phyloP scores from a whole-genome alignment of 306 rosid genomes.

The Aeschynomene evenia region DNA sequence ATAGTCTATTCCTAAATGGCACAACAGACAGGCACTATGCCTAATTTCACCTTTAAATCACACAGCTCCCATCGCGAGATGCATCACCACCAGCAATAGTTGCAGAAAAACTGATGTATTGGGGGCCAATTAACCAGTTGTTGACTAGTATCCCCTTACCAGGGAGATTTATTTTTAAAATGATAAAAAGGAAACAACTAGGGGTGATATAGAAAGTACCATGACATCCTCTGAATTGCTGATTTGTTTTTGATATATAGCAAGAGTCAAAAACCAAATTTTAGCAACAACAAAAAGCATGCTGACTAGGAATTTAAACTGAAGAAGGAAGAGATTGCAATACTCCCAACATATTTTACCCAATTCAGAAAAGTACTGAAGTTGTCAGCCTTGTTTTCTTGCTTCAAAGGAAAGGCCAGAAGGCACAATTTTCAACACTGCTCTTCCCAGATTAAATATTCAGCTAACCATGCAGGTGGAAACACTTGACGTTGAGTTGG shows the following conservation, averaged over 20 bases:
- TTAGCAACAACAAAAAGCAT: conserved; percentile 69
- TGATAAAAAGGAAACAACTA: conserved; percentile 46
- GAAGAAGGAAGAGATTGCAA: conserved; percentile 64
- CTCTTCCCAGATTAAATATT: conserved; percentile 63
- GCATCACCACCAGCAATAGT: conserved; percentile 99
- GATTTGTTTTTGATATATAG: conserved; percentile 62
- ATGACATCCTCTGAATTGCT: conserved; percentile 70
- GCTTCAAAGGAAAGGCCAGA: conserved; percentile 67
- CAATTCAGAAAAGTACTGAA: conserved; percentile 73
- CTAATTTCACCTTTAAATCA: conserved; percentile 97
- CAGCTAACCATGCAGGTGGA: conserved; percentile 45
- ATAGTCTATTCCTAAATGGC: conserved; percentile 81
- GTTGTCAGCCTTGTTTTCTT: conserved; percentile 76
- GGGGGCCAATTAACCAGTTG: conserved; percentile 89
- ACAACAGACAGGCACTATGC: conserved; percentile 99
- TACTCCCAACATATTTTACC: conserved; percentile 87
- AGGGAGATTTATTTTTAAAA: conserved; percentile 60
- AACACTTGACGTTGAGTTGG: conserved; percentile 49
- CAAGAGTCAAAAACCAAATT: conserved; percentile 59
- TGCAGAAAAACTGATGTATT: conserved; percentile 82
- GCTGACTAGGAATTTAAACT: conserved; percentile 48
- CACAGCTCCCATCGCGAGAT: conserved; percentile 87
- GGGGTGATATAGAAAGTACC: conserved; percentile 63
- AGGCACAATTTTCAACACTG: conserved; percentile 52
- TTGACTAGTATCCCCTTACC: conserved; percentile 98